Percentiles rank a stretch among this genome's conserved stretches.
Evolutionary conservation across 2,329 filamentous ascomycete genomes (phyloP).

Genomic region (Talaromyces marneffei): DNA sequence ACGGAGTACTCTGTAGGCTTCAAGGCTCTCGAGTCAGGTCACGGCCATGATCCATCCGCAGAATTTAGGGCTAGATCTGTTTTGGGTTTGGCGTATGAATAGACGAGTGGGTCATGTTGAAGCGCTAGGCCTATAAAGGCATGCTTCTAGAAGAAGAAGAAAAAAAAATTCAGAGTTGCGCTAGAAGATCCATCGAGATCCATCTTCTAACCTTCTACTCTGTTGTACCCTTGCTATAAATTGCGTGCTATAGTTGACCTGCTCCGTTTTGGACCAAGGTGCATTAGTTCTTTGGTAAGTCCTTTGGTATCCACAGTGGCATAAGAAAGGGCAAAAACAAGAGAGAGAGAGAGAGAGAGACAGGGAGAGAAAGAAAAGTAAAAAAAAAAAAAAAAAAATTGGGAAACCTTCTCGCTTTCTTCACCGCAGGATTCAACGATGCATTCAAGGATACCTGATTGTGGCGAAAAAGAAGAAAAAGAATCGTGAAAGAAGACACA

Average conservation of each 20-base stretch:
- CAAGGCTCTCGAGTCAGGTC: neutral
- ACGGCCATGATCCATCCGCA: neutral
- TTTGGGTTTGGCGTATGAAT: neutral
- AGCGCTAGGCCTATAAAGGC: neutral
- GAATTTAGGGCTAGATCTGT: neutral
- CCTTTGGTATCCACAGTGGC: neutral
- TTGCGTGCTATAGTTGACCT: neutral
- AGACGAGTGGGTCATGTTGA: neutral
- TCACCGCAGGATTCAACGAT: neutral
- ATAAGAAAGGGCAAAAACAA: neutral
- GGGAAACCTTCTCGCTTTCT: too few species aligned
- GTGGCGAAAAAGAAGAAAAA: constrained; percentile 4
- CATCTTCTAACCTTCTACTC: neutral
- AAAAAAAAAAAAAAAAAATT: neutral
- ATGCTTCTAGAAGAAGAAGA: constrained; percentile 3
- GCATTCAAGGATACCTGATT: neutral
- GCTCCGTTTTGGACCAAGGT: neutral
- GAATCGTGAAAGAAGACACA: neutral
- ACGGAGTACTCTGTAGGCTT: too few species aligned
- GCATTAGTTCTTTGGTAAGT: neutral
- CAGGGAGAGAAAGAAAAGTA: neutral
- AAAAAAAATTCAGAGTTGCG: neutral
- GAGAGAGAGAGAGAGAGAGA: neutral
- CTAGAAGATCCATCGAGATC: constrained; percentile 7
- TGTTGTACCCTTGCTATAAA: neutral